Evolutionary conservation across 148 eudicot genomes (phyloP), one percentile per base, ranked within the genome.

Genomic region (Arbutus unedo): DNA sequence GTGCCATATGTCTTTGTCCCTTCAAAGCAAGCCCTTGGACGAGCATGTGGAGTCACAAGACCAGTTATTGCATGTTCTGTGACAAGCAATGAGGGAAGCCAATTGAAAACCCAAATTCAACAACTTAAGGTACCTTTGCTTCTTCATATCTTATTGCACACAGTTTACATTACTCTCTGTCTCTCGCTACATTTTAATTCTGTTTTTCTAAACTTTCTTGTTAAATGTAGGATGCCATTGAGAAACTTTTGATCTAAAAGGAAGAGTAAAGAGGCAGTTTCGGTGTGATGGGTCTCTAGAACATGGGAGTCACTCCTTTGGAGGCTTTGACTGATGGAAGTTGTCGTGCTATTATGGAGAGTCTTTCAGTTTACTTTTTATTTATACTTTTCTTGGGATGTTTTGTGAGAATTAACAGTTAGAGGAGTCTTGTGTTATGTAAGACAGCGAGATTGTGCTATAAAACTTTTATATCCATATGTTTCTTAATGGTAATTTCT

Each of bases 1-100:
- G 98, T 95, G 81, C 98, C 98, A 2, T 95, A 95, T 71, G 98
- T 93, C 3, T 95, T 95, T 82, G 98, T 95, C 21, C 93, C 98
- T 67, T 95, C 98, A 54, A 95, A 92, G 86, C 92, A 92, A 92
- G 96, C 94, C 11, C 98, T 95, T 85, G 98, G 98, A 6, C 94
- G 98, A 23, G 98, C 98, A 21, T 96, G 99, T 88, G 98, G 98
- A 68, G 98, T 96, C 25, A 93, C 97, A 1, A 90, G 98, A 80
- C 93, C 98, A 0, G 99, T 96, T 16, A 96, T 94, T 82, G 92
- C 99, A 79, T 94, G 98, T 84, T 96, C 98, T 15, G 98, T 96
- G 84, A 96, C 99, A 7, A 91, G 93, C 85, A 96, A 96, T 53
- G 99, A 94, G 79, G 98, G 93, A 78, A 94, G 99, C 87, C 97